These are phyloP conservation scores for Trypanosoma scelopori DNA, from an alignment of 208 protist genomes.

Conservation along the genomic window DNA sequence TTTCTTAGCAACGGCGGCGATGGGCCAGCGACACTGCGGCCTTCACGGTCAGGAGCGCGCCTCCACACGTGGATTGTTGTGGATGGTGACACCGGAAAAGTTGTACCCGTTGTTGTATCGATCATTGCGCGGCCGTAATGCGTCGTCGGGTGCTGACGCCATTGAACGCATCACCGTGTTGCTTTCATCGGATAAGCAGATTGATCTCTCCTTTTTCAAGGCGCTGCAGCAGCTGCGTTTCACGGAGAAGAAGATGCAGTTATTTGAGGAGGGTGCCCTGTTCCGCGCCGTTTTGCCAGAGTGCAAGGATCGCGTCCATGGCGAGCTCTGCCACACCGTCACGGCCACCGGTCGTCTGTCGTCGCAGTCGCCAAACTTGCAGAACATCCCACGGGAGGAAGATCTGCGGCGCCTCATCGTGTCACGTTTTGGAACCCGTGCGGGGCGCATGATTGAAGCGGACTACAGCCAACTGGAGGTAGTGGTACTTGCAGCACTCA, in stretches of 20 bases:
- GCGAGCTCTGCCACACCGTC: constrained; percentile 87
- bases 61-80: constrained; percentile 80
- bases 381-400: constrained; percentile 88
- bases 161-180: constrained; percentile 89
- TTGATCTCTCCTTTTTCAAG: constrained; percentile 89
- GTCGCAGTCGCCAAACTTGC: constrained; percentile 87
- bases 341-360: constrained; percentile 88
- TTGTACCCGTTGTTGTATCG: constrained; percentile 67
- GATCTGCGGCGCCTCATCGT: constrained; percentile 79
- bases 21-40: constrained; percentile 27
- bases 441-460: constrained; percentile 88
- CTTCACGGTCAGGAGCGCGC: constrained; percentile 85
- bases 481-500: constrained; percentile 86
- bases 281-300: constrained; percentile 87
- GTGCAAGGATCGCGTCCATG: constrained; percentile 83
- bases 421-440: constrained; percentile 72
- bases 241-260: constrained; percentile 90
- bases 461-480: constrained; percentile 92
- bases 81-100: constrained; percentile 77
- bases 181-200: constrained; percentile 69
- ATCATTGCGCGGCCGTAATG: constrained; percentile 59
- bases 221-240: constrained; percentile 89
- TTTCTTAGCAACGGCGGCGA: constrained; percentile 14
- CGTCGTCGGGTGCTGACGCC: constrained; percentile 81
- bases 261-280: constrained; percentile 87